Conservation (phyloP, 2,329 filamentous ascomycete species). For the Stachybotrys echinatus region DNA sequence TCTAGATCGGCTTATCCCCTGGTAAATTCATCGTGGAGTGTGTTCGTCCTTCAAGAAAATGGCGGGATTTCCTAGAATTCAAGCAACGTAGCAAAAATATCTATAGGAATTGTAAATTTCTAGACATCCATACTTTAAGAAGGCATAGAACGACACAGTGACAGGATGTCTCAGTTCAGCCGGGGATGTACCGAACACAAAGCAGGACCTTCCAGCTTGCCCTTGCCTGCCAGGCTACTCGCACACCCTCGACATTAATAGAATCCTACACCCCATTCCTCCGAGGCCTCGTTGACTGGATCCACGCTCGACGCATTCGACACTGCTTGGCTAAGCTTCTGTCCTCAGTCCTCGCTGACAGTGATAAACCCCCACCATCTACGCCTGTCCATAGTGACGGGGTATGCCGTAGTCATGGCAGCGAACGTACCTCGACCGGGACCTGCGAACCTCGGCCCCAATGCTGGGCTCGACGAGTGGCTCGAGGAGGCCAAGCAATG, state of each 20-base stretch:
- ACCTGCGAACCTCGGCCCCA: slow-evolving; percentile 76
- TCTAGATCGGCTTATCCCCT: too few species aligned
- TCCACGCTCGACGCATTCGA: background rate
- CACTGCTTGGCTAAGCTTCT: slow-evolving; percentile 8
- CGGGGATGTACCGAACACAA: background rate
- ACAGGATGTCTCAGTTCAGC: background rate
- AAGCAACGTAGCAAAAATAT: too few species aligned
- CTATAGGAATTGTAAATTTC: too few species aligned
- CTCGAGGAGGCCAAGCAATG: slow-evolving; percentile 94
- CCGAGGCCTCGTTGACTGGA: background rate
- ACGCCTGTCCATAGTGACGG: slow-evolving; percentile 4
- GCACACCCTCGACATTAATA: background rate
- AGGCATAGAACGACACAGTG: too few species aligned
- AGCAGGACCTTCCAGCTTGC: too few species aligned
- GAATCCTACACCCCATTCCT: background rate
- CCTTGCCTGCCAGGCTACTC: background rate
- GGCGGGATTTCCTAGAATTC: too few species aligned
- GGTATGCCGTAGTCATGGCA: slow-evolving; percentile 29
- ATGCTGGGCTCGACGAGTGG: slow-evolving; percentile 92
- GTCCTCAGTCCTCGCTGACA: background rate
- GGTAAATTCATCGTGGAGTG: too few species aligned
- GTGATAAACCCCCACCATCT: background rate
- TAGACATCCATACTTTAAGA: too few species aligned
- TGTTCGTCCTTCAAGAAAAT: too few species aligned
- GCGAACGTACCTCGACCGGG: slow-evolving; percentile 75